Percentiles rank a stretch among this genome's conserved stretches.
These are phyloP conservation scores for Avena eriantha DNA, from an alignment of 176 grass and related monocot genomes.

Conservation along the genomic window DNA sequence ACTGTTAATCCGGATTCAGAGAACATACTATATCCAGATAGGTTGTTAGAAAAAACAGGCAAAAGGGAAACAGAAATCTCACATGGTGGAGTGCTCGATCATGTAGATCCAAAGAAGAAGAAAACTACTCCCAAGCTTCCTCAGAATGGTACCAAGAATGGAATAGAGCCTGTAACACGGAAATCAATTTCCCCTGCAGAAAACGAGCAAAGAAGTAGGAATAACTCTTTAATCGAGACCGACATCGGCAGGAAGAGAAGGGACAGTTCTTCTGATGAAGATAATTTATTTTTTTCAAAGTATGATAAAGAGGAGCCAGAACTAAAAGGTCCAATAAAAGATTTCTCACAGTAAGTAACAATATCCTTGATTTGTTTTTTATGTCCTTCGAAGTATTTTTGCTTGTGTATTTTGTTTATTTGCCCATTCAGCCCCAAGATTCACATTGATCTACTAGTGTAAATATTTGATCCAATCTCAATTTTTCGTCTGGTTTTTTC, in stretches of 20 bases:
- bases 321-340: conserved; percentile 82
- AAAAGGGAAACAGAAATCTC: conserved; percentile 49
- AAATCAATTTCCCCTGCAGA: conserved; percentile 62
- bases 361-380: conserved; percentile 24
- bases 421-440: not conserved
- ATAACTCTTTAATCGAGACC: conserved; percentile 55
- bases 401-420: conserved; percentile 25
- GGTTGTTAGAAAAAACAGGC: conserved; percentile 44
- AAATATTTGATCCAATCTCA: conserved; percentile 43
- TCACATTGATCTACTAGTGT: not conserved
- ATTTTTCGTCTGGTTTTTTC: conserved; percentile 24
- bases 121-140: conserved; percentile 43
- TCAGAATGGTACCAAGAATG: conserved; percentile 62
- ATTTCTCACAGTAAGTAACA: conserved; percentile 78
- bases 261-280: conserved; percentile 74
- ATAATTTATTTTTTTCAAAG: conserved; percentile 80
- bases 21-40: conserved; percentile 47
- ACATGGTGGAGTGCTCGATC: conserved; percentile 52
- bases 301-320: conserved; percentile 90
- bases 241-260: conserved; percentile 55
- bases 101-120: conserved; percentile 52
- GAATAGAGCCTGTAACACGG: conserved; percentile 24
- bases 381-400: conserved; percentile 38
- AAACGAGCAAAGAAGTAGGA: conserved; percentile 66
- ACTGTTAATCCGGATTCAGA: conserved; percentile 56